Conservation (phyloP, 257 asterid genomes). For the Paraleonurus japonicus region DNA sequence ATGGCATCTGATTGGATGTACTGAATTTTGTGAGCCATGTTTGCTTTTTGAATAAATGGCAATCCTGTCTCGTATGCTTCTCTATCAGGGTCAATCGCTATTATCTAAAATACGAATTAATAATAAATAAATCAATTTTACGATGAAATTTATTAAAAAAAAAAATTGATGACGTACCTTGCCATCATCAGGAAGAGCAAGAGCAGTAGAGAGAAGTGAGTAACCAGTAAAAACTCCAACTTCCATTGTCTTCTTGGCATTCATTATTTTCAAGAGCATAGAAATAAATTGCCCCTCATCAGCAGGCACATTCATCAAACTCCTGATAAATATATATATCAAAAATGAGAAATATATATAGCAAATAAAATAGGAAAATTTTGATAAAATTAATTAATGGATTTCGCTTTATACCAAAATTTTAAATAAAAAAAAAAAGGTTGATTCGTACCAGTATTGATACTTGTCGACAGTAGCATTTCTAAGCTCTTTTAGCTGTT, state of each 20-base stretch:
- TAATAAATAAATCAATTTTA: too few relatives aligned
- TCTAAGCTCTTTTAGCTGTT: constrained; percentile 47
- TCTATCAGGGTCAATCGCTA: constrained; percentile 51
- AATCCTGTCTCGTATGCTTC: constrained; percentile 49
- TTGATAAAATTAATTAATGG: too few relatives aligned
- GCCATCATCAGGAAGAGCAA: constrained; percentile 54
- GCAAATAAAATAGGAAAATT: too few relatives aligned
- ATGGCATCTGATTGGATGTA: constrained; percentile 39
- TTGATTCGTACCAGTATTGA: constrained; percentile 27
- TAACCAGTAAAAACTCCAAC: constrained; percentile 59
- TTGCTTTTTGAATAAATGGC: constrained; percentile 48
- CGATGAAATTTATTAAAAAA: too few relatives aligned
- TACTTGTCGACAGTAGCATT: constrained; percentile 48
- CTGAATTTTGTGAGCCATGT: constrained; percentile 43
- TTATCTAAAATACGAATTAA: constrained; percentile 22
- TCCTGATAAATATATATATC: constrained; percentile 25
- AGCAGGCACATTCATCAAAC: constrained; percentile 51
- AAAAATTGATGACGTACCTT: constrained; percentile 24
- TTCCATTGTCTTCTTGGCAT: constrained; percentile 51
- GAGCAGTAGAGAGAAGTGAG: constrained; percentile 53
- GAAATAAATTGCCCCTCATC: constrained; percentile 51
- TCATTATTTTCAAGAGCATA: constrained; percentile 51
- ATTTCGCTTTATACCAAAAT: background rate
- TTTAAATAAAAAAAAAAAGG: background rate
- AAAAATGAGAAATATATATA: too few relatives aligned